Evolutionary conservation across 768 basidiomycete genomes (phyloP).

Genomic region (Mycena epipterygia): DNA sequence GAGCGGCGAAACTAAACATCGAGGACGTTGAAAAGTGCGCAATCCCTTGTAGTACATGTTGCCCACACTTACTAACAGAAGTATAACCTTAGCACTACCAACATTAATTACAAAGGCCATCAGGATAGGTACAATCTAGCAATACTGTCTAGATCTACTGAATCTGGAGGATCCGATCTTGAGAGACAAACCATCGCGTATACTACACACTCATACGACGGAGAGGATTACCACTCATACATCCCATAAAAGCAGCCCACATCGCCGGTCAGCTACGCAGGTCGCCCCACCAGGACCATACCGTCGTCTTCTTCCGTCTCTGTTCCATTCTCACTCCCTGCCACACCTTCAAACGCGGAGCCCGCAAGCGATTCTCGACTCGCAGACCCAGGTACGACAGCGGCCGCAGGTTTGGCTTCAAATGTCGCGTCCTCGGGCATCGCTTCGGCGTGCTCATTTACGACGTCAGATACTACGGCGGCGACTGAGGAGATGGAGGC

Average conservation of each 20-base stretch:
- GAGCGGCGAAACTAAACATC: too few species aligned
- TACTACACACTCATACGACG: too few species aligned
- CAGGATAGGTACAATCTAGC: too few species aligned
- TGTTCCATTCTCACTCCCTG: conserved; percentile 72
- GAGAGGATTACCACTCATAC: background rate
- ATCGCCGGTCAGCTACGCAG: conserved; percentile 43
- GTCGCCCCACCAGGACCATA: conserved; percentile 82
- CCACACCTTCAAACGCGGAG: conserved; percentile 47
- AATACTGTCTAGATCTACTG: too few species aligned
- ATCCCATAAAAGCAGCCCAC: too few species aligned
- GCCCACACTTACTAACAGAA: too few species aligned
- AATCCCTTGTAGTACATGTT: too few species aligned
- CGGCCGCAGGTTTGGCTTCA: conserved; percentile 43
- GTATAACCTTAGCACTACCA: too few species aligned
- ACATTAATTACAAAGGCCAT: too few species aligned
- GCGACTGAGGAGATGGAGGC: conserved; percentile 21
- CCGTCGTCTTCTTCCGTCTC: conserved; percentile 91
- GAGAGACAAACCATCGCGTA: background rate
- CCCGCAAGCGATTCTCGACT: conserved; percentile 42
- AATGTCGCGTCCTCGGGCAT: conserved; percentile 32
- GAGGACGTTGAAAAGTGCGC: too few species aligned
- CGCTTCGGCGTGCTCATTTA: conserved; percentile 31
- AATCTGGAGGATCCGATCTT: too few species aligned
- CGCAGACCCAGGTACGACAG: conserved; percentile 49
- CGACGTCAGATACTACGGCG: conserved; percentile 24